Evolutionary conservation across 2,329 filamentous ascomycete genomes (phyloP).

Genomic region (Fusarium beomiforme): DNA sequence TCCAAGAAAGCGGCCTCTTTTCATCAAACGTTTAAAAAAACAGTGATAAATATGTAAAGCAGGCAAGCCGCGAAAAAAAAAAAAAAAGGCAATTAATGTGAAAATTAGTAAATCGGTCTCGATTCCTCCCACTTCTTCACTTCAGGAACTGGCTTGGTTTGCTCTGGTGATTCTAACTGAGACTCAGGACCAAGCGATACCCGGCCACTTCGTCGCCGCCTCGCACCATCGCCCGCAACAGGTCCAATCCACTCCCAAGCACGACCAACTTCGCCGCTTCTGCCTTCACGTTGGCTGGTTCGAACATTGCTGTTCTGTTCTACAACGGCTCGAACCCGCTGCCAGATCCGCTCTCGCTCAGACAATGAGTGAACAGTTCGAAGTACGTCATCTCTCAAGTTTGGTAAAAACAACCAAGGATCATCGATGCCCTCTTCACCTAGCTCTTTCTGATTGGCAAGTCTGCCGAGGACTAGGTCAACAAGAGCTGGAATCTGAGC

Average conservation of each 20-base stretch:
- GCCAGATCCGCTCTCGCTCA: conserved; percentile 85
- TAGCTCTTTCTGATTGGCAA: conserved; percentile 86
- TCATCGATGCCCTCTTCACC: conserved; percentile 75
- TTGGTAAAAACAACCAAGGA: conserved; percentile 84
- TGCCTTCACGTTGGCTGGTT: conserved; percentile 73
- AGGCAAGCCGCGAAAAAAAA: no score
- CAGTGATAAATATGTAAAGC: conserved; percentile 12
- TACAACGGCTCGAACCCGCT: conserved; percentile 82
- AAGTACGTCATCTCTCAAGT: conserved; percentile 90
- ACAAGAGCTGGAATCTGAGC: conserved; percentile 85
- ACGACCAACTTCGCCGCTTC: conserved; percentile 71
- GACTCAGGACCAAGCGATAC: conserved; percentile 57
- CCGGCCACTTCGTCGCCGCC: conserved; percentile 63
- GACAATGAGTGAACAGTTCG: conserved; percentile 80
- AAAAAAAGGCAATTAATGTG: conserved; percentile 2
- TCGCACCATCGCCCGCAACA: conserved; percentile 55
- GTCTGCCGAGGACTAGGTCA: conserved; percentile 81
- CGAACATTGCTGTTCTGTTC: conserved; percentile 95
- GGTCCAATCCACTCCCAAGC: conserved; percentile 78
- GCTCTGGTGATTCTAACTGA: conserved; percentile 47
- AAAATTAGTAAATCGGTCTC: conserved; percentile 53
- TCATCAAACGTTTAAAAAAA: conserved; percentile 24
- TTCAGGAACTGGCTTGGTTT: conserved; percentile 37
- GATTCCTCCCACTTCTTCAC: conserved; percentile 55
- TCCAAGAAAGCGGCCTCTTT: conserved; percentile 15